Evolutionary conservation across 352 stramenopile species (phyloP).

Genomic region (Globisporangium radiosum): DNA sequence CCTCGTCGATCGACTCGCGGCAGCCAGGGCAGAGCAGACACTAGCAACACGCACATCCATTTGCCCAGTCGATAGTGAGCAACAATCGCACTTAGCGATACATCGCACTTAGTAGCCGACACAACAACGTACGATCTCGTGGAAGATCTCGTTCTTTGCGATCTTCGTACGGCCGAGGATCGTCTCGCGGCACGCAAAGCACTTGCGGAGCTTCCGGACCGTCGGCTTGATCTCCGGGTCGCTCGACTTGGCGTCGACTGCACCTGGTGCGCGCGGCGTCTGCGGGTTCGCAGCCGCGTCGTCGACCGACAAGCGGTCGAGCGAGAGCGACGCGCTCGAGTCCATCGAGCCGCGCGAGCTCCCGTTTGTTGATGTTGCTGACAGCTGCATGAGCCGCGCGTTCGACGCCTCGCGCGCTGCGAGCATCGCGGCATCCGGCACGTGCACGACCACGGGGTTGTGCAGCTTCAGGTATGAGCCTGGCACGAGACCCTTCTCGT

Average conservation of each 20-base stretch:
- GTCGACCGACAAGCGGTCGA: conserved; percentile 23
- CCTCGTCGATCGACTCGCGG: conserved; percentile 68
- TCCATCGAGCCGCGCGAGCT: conserved; percentile 18
- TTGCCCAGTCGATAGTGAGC: no score
- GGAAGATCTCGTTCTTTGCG: conserved; percentile 74
- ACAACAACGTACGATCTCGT: conserved; percentile 56
- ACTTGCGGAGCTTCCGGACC: conserved; percentile 71
- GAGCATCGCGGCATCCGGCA: conserved; percentile 54
- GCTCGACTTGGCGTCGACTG: conserved; percentile 51
- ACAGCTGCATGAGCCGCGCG: conserved; percentile 56
- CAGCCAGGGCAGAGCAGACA: conserved; percentile 72
- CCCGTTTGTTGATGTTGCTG: conserved; percentile 21
- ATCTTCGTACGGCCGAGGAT: conserved; percentile 75
- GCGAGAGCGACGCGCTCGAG: conserved; percentile 22
- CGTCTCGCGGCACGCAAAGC: conserved; percentile 74
- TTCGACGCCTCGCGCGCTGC: conserved; percentile 71
- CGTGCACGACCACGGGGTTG: conserved; percentile 40
- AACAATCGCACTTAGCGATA: neutral
- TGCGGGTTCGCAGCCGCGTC: conserved; percentile 26
- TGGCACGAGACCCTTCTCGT: conserved; percentile 75
- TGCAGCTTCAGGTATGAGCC: conserved; percentile 69
- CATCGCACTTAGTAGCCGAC: neutral
- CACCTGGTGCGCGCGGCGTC: conserved; percentile 24
- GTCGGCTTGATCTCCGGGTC: conserved; percentile 54
- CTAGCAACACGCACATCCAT: conserved; percentile 10